Conservation (phyloP, 2,329 filamentous ascomycete genomes). For the Penicillium sp. region DNA sequence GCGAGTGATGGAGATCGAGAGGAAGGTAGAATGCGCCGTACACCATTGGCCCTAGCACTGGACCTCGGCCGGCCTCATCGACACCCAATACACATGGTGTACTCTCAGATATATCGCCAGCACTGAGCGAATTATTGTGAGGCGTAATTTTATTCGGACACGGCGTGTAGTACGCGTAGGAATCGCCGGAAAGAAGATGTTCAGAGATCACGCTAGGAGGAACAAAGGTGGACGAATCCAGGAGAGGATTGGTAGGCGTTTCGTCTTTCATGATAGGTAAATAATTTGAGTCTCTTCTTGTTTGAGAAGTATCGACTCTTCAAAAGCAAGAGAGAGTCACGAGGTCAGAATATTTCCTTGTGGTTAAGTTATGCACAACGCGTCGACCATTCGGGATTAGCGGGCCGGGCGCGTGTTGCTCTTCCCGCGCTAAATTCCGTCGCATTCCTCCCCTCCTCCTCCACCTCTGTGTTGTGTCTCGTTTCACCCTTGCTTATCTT, state of each 20-base stretch:
- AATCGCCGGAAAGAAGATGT: slow-evolving; percentile 59
- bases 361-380: slow-evolving; percentile 20
- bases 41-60: slow-evolving; percentile 77
- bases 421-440: slow-evolving; percentile 22
- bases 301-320: not conserved
- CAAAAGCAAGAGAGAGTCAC: slow-evolving; percentile 1
- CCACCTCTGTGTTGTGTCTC: not conserved
- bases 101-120: slow-evolving; percentile 36
- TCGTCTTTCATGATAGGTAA: slow-evolving; percentile 34
- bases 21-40: slow-evolving; percentile 69
- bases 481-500: not conserved
- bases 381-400: slow-evolving; percentile 39
- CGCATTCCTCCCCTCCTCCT: slow-evolving; percentile 22
- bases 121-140: slow-evolving; percentile 29
- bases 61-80: slow-evolving; percentile 89
- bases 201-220: slow-evolving; percentile 64
- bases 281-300: not conserved
- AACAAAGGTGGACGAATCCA: slow-evolving; percentile 51
- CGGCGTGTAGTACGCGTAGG: slow-evolving; percentile 68
- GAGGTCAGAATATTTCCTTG: not conserved
- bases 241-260: slow-evolving; percentile 19
- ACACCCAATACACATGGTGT: slow-evolving; percentile 76
- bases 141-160: slow-evolving; percentile 60
- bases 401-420: slow-evolving; percentile 26
- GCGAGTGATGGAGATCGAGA: slow-evolving; percentile 61